Base-by-base conservation (phyloP, 495 filamentous ascomycete genomes). In the Daldinia decipiens region DNA sequence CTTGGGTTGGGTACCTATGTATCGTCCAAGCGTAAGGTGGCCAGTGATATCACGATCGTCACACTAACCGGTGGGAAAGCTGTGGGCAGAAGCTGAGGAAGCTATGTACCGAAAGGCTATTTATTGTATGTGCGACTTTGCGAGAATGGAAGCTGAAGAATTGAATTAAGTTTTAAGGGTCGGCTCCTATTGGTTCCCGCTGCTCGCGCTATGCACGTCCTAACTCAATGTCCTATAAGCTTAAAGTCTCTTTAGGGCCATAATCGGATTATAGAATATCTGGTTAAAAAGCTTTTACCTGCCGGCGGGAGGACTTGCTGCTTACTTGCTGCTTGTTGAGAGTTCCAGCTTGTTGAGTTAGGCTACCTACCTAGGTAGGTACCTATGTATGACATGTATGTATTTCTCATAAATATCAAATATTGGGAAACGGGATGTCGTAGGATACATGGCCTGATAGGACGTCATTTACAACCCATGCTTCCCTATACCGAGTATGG, bases 21-120 rank as follows among this genome's bases (percentile, higher is more conserved):
- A n/a, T 17, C 26, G 69, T 66, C 68, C 39, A 51, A 67, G 68
- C 63, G 63, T 45, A 56, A 56, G 29, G 24, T 62, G 19, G n/a
- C 31, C 13, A 31, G 53, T 17, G 65, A 68, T 72, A 72, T 72
- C 70, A 72, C 70, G 70, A 72, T 72, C 70, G 70, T 65, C 70
- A 62, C 32, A n/a, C n/a, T n/a, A 34, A 17, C 26, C 29, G 52
- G 40, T 54, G 29, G 9, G 39, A 61, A 34, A 50, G 45, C 13
- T 61, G 27, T 56, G 38, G 24, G 43, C 19, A 43, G 53, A 51
- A 40, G 32, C 21, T 62, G 32, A 31, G 45, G 45, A 51, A 51
- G 45, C 45, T 51, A n/a, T n/a, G n/a, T n/a, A n/a, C n/a, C n/a
- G n/a, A n/a, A n/a, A n/a, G n/a, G n/a, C n/a, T n/a, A n/a, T n/a